These are phyloP conservation scores for Malassezia pachydermatis DNA, from an alignment of 1,284 basidiomycete species.

Conservation along the genomic window DNA sequence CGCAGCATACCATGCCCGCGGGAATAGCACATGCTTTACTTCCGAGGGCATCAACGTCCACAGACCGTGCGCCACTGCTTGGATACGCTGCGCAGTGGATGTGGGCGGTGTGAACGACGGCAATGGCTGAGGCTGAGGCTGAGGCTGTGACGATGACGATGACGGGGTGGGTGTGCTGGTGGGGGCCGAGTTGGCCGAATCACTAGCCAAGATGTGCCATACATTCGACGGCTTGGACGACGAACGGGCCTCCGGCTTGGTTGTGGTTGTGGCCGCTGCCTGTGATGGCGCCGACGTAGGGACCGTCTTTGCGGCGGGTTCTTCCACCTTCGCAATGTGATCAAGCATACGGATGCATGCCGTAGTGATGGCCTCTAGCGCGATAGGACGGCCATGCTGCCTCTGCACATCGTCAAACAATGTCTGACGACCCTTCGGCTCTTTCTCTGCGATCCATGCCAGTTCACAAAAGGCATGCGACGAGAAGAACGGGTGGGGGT, in stretches of 20 bases:
- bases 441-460: constrained; percentile 20
- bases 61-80: neutral
- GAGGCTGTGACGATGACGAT: neutral
- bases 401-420: constrained; percentile 29
- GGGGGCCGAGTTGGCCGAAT: constrained; percentile 3
- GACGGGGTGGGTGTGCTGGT: neutral
- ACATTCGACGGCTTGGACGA: neutral
- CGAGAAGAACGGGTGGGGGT: constrained; percentile 27
- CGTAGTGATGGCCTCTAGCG: constrained; percentile 22
- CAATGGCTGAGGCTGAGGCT: constrained; percentile 13
- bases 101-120: neutral
- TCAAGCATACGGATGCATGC: constrained; percentile 23
- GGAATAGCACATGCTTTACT: constrained; percentile 30
- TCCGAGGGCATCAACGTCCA: constrained; percentile 22
- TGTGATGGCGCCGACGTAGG: neutral
- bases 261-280: neutral
- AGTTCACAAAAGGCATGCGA: constrained; percentile 27
- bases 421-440: constrained; percentile 15
- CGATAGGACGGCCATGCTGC: constrained; percentile 20
- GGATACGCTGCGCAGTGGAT: neutral
- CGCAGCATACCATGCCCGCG: constrained; percentile 16
- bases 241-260: neutral
- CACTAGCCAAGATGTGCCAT: constrained; percentile 4
- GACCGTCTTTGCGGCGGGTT: neutral
- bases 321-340: neutral